Conservation (phyloP, 768 basidiomycete species). For the Agrocybe chaxingu region DNA sequence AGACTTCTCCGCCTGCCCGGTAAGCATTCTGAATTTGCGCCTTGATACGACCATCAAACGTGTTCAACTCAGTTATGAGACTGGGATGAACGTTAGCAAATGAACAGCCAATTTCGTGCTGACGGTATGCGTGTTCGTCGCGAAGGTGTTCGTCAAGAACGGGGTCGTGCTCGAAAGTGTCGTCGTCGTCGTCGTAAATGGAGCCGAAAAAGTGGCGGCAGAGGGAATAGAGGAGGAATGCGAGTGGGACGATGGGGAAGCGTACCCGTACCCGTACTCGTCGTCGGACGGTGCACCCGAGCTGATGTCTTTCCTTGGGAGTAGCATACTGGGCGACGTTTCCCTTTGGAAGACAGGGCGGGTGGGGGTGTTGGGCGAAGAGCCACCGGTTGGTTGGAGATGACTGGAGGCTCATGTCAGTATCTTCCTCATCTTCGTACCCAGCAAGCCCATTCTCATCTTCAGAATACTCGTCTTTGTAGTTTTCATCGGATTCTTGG, state of each 20-base stretch:
- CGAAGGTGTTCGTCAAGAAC: no score
- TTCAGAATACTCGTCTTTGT: conserved; percentile 38
- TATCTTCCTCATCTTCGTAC: conserved; percentile 71
- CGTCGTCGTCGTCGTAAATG: no score
- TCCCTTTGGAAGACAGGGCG: conserved; percentile 32
- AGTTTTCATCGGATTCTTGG: conserved; percentile 43
- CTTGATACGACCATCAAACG: conserved; percentile 54
- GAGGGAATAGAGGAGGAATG: no score
- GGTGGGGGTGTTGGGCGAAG: conserved; percentile 22
- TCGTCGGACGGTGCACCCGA: no score
- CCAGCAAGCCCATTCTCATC: conserved; percentile 42
- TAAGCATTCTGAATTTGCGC: conserved; percentile 48
- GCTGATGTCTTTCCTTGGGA: conserved; percentile 9
- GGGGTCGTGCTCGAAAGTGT: no score
- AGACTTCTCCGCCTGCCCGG: conserved; percentile 31
- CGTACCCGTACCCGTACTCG: no score
- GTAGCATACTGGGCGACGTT: conserved; percentile 45
- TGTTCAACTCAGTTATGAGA: conserved; percentile 50
- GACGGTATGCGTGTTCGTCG: conserved; percentile 39
- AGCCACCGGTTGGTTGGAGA: conserved; percentile 20
- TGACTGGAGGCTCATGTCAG: conserved; percentile 36
- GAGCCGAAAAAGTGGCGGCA: no score
- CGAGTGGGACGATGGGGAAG: no score
- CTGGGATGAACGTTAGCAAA: conserved; percentile 54
- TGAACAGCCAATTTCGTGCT: conserved; percentile 36